A percentile compares a stretch with the other conserved stretches of the same genome.
Conservation (phyloP, 2,329 filamentous ascomycete species). For the Ophiostoma novo-ulmi region DNA sequence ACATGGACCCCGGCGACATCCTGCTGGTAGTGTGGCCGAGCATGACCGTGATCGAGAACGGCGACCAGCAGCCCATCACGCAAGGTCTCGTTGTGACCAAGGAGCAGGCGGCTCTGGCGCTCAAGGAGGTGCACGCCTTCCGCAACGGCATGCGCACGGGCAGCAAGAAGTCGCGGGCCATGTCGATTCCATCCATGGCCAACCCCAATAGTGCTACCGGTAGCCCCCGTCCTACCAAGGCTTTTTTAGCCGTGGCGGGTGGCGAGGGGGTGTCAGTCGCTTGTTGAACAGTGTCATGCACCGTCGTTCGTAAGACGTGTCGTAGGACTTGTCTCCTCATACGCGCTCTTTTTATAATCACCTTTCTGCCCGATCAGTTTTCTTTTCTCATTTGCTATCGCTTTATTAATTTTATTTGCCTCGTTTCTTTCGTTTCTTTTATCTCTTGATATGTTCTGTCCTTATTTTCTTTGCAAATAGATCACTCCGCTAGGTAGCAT, state of each 20-base stretch:
- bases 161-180: slow-evolving; percentile 24
- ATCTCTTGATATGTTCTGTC: background rate
- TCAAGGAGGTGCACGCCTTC: slow-evolving; percentile 21
- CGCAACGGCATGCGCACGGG: slow-evolving; percentile 10
- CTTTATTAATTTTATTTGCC: background rate
- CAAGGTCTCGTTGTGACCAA: slow-evolving; percentile 36
- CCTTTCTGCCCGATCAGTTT: background rate
- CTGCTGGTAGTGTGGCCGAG: slow-evolving; percentile 36
- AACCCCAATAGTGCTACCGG: slow-evolving; percentile 5
- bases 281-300: slow-evolving; percentile 17
- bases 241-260: slow-evolving; percentile 26
- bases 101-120: slow-evolving; percentile 31
- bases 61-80: slow-evolving; percentile 35
- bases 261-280: slow-evolving; percentile 20
- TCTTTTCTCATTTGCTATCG: background rate
- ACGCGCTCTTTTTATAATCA: background rate
- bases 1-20: slow-evolving; percentile 34
- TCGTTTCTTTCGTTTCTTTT: background rate
- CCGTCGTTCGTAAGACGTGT: background rate
- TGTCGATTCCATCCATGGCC: slow-evolving; percentile 24
- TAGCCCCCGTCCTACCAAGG: slow-evolving; percentile 18
- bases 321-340: background rate
- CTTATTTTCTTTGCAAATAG: background rate
- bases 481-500: background rate
- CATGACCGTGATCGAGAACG: slow-evolving; percentile 35